These are phyloP conservation scores for Actinomortierella wolfii DNA, from an alignment of 371 early-diverging fungal species.

Conservation along the genomic window DNA sequence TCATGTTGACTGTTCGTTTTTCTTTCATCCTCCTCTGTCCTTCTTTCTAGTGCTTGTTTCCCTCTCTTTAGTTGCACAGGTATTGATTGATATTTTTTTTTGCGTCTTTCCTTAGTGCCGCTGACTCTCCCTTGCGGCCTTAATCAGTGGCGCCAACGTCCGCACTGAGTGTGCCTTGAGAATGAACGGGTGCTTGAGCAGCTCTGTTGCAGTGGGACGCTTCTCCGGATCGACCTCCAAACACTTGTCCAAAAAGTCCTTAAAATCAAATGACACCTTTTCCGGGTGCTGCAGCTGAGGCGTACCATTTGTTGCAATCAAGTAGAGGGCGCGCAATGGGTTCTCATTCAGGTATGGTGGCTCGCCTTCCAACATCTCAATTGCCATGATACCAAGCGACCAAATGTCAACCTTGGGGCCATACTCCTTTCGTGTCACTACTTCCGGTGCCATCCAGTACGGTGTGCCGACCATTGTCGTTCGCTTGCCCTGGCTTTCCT, in stretches of 20 bases:
- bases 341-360: slow-evolving; percentile 96
- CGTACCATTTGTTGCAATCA: slow-evolving; percentile 97
- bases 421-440: slow-evolving; percentile 92
- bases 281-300: slow-evolving; percentile 92
- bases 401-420: slow-evolving; percentile 96
- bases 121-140: slow-evolving; percentile 75
- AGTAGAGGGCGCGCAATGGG: slow-evolving; percentile 88
- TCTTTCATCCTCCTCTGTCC: neutral
- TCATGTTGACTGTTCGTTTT: neutral
- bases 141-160: slow-evolving; percentile 88
- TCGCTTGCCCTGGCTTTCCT: slow-evolving; percentile 78
- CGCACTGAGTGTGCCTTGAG: slow-evolving; percentile 83
- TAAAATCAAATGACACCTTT: slow-evolving; percentile 74
- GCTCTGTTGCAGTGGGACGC: slow-evolving; percentile 81
- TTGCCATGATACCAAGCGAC: slow-evolving; percentile 96
- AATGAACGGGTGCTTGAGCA: slow-evolving; percentile 88
- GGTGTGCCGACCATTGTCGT: slow-evolving; percentile 94
- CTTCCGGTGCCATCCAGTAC: slow-evolving; percentile 98
- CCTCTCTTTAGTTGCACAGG: neutral
- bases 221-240: slow-evolving; percentile 87
- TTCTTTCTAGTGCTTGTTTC: neutral
- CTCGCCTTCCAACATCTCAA: slow-evolving; percentile 93
- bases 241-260: slow-evolving; percentile 83
- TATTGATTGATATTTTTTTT: too few relatives aligned
- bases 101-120: too few relatives aligned